These are phyloP conservation scores for Trichomonas gallinae DNA, from an alignment of 208 protist genomes.

Conservation along the genomic window DNA sequence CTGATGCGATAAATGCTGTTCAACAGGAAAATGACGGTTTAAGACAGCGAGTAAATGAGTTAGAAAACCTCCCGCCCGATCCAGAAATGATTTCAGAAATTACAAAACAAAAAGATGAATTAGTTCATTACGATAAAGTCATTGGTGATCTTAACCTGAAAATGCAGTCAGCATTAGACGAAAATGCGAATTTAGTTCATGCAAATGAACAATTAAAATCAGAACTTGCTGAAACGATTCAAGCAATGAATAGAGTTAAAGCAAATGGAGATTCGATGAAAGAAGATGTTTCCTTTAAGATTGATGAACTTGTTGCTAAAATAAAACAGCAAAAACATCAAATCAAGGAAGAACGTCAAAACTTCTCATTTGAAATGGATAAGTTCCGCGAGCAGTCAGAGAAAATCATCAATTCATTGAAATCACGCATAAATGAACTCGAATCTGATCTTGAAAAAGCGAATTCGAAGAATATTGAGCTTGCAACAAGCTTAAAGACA, in stretches of 20 bases:
- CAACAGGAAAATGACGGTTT: neutral
- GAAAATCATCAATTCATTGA: neutral
- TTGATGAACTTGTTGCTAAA: neutral
- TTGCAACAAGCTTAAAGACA: neutral
- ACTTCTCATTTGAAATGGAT: neutral
- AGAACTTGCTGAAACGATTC: neutral
- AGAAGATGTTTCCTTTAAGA: neutral
- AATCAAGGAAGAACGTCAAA: neutral
- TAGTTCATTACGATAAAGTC: neutral
- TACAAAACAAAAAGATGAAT: neutral
- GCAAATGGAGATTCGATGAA: neutral
- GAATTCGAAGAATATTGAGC: neutral
- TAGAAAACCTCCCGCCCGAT: neutral
- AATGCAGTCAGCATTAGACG: neutral
- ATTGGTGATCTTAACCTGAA: neutral
- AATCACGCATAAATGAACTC: neutral
- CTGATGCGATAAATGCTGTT: neutral
- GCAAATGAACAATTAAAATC: neutral
- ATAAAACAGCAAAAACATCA: neutral
- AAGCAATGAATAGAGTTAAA: neutral
- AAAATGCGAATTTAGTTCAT: neutral
- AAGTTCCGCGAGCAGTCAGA: neutral
- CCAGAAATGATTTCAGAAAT: neutral
- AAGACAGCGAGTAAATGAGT: neutral
- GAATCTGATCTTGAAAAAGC: neutral